These are phyloP conservation scores for Trichoderma simmonsii DNA, from an alignment of 2,329 filamentous ascomycete genomes.

Conservation along the genomic window DNA sequence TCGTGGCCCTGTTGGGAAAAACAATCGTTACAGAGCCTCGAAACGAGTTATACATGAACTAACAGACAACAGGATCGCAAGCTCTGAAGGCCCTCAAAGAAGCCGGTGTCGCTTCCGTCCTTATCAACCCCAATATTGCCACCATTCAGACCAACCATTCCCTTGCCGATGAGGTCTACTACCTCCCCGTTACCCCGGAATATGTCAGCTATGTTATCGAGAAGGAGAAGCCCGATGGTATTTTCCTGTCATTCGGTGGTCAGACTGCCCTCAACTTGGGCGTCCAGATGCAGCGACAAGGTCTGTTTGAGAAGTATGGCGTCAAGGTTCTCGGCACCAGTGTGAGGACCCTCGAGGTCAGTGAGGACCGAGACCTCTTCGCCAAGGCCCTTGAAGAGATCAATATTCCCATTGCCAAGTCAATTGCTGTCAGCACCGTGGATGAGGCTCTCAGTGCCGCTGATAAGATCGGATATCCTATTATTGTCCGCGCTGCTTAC, in stretches of 20 bases:
- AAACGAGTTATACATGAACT: not conserved
- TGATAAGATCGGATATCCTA: slow-evolving; percentile 85
- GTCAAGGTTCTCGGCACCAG: slow-evolving; percentile 95
- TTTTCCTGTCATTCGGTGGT: slow-evolving; percentile 95
- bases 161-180: slow-evolving; percentile 96
- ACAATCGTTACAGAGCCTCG: not conserved
- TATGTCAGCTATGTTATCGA: slow-evolving; percentile 98
- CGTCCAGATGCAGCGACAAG: slow-evolving; percentile 95
- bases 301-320: slow-evolving; percentile 90
- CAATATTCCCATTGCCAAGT: slow-evolving; percentile 94
- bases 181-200: slow-evolving; percentile 94
- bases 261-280: slow-evolving; percentile 96
- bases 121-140: slow-evolving; percentile 97
- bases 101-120: slow-evolving; percentile 83
- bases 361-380: slow-evolving; percentile 94
- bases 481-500: slow-evolving; percentile 96
- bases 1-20: not conserved
- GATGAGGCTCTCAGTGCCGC: slow-evolving; percentile 91
- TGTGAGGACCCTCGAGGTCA: slow-evolving; percentile 88
- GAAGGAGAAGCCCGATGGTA: slow-evolving; percentile 90
- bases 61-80: slow-evolving; percentile 68
- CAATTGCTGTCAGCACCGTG: slow-evolving; percentile 84
- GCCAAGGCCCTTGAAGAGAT: slow-evolving; percentile 95
- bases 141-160: slow-evolving; percentile 97
- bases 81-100: slow-evolving; percentile 96